These are phyloP conservation scores for Hanseniaspora uvarum DNA, from an alignment of 1,139 yeast genomes.

Conservation along the genomic window DNA sequence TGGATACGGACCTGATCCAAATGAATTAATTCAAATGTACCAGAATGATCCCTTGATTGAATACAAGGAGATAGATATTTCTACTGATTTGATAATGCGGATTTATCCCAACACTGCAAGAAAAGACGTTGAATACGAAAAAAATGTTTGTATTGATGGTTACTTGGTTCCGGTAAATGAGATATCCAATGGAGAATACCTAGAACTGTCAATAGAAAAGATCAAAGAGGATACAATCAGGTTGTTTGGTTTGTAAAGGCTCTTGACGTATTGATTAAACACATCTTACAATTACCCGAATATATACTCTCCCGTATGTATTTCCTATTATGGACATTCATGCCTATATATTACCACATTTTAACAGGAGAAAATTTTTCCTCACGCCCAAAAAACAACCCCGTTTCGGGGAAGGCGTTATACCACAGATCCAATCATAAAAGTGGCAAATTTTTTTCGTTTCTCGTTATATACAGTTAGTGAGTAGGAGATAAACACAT, in stretches of 20 bases:
- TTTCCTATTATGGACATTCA: too few relatives aligned
- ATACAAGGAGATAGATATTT: not conserved
- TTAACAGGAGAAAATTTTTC: too few relatives aligned
- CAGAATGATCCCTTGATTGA: not conserved
- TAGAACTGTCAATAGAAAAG: not conserved
- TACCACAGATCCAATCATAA: too few relatives aligned
- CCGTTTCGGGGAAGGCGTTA: too few relatives aligned
- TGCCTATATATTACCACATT: too few relatives aligned
- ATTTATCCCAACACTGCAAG: not conserved
- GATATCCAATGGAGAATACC: not conserved
- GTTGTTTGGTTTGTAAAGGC: not conserved
- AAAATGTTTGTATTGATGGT: slow-evolving; percentile 1
- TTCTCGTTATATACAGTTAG: too few relatives aligned
- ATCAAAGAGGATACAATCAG: not conserved
- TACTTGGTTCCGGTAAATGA: not conserved
- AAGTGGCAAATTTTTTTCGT: too few relatives aligned
- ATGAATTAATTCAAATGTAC: not conserved
- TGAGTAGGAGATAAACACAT: too few relatives aligned
- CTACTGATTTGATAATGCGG: not conserved
- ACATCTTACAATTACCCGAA: too few relatives aligned
- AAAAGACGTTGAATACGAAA: not conserved
- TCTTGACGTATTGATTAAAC: too few relatives aligned
- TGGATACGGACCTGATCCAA: not conserved
- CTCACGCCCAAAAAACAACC: too few relatives aligned
- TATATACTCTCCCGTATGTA: too few relatives aligned